These are phyloP conservation scores for Kwoniella sp. DNA, from an alignment of 768 basidiomycete genomes.

Conservation along the genomic window DNA sequence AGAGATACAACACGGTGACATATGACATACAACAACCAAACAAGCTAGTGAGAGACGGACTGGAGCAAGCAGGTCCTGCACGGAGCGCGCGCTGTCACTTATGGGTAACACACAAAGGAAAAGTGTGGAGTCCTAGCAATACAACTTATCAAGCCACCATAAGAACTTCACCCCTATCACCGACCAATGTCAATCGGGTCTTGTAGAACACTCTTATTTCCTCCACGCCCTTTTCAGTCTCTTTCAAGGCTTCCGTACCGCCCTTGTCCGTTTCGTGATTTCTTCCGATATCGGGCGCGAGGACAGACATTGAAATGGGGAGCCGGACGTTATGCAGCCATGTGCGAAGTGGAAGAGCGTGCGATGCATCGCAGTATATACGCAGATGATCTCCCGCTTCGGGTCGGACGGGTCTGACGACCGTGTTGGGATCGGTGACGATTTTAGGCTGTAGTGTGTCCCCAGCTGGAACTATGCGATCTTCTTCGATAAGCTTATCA, in stretches of 20 bases:
- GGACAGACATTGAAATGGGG: too few relatives aligned
- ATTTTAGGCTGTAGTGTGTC: background rate
- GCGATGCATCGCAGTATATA: slow-evolving; percentile 39
- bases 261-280: too few relatives aligned
- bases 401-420: slow-evolving; percentile 16
- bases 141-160: slow-evolving; percentile 31
- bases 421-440: background rate
- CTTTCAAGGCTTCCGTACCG: background rate
- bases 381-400: slow-evolving; percentile 48
- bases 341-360: slow-evolving; percentile 35
- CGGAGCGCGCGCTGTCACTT: too few relatives aligned
- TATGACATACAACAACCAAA: background rate
- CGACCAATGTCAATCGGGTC: slow-evolving; percentile 38
- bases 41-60: too few relatives aligned
- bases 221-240: background rate
- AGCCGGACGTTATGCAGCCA: slow-evolving; percentile 38
- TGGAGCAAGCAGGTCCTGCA: too few relatives aligned
- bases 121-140: too few relatives aligned
- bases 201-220: slow-evolving; percentile 32
- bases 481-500: background rate
- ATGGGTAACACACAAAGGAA: too few relatives aligned
- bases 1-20: too few relatives aligned
- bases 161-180: slow-evolving; percentile 46
- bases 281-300: too few relatives aligned
- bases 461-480: background rate